These are phyloP conservation scores for Picea sitchensis DNA, from an alignment of 75 land plant genomes.

Conservation along the genomic window DNA sequence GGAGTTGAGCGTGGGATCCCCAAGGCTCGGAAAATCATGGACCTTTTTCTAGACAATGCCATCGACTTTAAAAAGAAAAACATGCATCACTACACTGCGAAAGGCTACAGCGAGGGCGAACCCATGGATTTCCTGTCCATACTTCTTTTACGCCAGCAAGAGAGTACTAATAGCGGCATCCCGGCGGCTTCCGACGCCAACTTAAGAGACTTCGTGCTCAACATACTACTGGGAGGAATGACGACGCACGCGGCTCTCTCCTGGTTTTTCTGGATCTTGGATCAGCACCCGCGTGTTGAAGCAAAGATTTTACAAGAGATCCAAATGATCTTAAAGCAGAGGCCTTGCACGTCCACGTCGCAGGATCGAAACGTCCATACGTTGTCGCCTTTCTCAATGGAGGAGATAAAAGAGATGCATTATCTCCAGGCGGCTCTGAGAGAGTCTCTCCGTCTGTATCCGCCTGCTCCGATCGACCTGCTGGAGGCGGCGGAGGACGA, in stretches of 20 bases:
- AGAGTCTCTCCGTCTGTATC: slow-evolving; percentile 50
- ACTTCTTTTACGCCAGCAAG: slow-evolving; percentile 30
- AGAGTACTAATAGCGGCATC: background rate
- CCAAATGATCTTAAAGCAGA: background rate
- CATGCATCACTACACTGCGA: background rate
- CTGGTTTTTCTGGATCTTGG: slow-evolving; percentile 30
- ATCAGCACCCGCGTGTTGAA: slow-evolving; percentile 18
- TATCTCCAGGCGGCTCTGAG: slow-evolving; percentile 39
- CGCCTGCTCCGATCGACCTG: slow-evolving; percentile 46
- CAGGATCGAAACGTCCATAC: background rate
- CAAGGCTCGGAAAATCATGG: background rate
- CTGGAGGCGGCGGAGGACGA: slow-evolving; percentile 21
- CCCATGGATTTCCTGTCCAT: slow-evolving; percentile 29
- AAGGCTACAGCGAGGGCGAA: background rate
- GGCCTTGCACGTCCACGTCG: slow-evolving; percentile 23
- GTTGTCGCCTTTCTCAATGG: too few relatives aligned
- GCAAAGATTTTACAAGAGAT: slow-evolving; percentile 13
- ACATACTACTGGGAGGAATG: slow-evolving; percentile 24
- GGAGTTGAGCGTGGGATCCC: slow-evolving; percentile 16
- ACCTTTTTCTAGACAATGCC: background rate
- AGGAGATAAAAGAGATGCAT: slow-evolving; percentile 7
- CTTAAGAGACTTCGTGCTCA: slow-evolving; percentile 19
- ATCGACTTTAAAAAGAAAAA: background rate
- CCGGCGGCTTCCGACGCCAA: slow-evolving; percentile 3
- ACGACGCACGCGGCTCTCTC: slow-evolving; percentile 19